A percentile compares a stretch with the other conserved stretches of the same genome.
Conservation (phyloP, 495 filamentous ascomycete species). For the Aspergillus indologenus region DNA sequence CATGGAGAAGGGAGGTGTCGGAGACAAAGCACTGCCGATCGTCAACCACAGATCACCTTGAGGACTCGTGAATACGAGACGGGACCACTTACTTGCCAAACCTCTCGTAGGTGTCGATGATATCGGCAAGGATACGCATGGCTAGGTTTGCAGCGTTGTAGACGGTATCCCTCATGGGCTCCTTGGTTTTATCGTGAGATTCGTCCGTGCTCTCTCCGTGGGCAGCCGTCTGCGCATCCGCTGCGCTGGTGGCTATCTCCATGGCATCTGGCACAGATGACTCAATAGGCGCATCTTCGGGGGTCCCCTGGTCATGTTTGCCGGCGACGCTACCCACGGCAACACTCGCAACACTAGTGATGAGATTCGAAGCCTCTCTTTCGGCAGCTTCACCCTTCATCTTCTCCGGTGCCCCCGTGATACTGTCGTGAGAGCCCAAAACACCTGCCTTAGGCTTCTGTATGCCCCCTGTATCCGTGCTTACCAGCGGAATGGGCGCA, state of each 20-base stretch:
- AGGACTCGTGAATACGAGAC: background rate
- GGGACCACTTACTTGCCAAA: constrained; percentile 62
- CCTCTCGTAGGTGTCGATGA: constrained; percentile 76
- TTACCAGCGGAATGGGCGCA: constrained; percentile 63
- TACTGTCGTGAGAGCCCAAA: constrained; percentile 71
- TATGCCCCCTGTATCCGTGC: constrained; percentile 55
- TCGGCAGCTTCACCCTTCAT: constrained; percentile 86
- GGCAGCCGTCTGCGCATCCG: constrained; percentile 57
- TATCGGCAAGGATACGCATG: constrained; percentile 73
- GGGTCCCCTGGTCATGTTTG: constrained; percentile 59
- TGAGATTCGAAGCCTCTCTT: constrained; percentile 77
- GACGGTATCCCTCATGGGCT: constrained; percentile 76
- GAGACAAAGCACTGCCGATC: constrained; percentile 60
- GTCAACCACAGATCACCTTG: constrained; percentile 11
- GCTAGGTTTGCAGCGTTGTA: constrained; percentile 70
- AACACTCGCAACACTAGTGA: constrained; percentile 70
- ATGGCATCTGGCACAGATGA: constrained; percentile 60
- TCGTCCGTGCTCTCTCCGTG: constrained; percentile 40
- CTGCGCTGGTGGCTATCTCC: constrained; percentile 48
- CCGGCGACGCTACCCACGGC: constrained; percentile 73
- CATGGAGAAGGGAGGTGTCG: constrained; percentile 71
- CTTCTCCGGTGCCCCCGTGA: constrained; percentile 79
- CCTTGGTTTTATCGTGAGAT: constrained; percentile 76
- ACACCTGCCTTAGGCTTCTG: constrained; percentile 68
- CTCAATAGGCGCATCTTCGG: constrained; percentile 41